These are phyloP conservation scores for Oenanthe javanica DNA, from an alignment of 140 eudicot species.

Conservation along the genomic window DNA sequence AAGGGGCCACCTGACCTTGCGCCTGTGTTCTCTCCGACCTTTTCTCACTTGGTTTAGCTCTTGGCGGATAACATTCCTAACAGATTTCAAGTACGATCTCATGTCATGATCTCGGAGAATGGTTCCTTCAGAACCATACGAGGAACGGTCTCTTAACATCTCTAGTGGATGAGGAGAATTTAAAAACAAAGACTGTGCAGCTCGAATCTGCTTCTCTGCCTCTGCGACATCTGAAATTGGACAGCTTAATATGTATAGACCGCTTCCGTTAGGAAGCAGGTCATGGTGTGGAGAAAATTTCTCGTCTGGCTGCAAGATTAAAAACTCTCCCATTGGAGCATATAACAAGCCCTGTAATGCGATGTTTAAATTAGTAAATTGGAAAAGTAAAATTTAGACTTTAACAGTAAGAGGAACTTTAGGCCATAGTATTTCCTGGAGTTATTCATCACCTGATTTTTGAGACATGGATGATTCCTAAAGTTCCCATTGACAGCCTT, in stretches of 20 bases:
- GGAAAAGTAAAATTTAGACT: background rate
- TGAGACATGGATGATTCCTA: slow-evolving; percentile 75
- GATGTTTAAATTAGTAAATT: background rate
- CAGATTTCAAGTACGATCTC: slow-evolving; percentile 55
- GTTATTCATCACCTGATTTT: slow-evolving; percentile 46
- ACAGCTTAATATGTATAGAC: slow-evolving; percentile 59
- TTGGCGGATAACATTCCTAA: slow-evolving; percentile 58
- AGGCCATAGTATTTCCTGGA: background rate
- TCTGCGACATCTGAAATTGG: slow-evolving; percentile 29
- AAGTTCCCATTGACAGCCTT: slow-evolving; percentile 82
- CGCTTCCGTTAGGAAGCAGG: slow-evolving; percentile 80
- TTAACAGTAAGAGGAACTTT: background rate
- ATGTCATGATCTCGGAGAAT: slow-evolving; percentile 78
- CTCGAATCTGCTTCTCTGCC: slow-evolving; percentile 55
- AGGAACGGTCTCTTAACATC: slow-evolving; percentile 66
- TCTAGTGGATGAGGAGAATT: slow-evolving; percentile 89
- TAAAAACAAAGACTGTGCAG: slow-evolving; percentile 54
- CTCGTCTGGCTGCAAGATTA: slow-evolving; percentile 81
- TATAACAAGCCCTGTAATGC: slow-evolving; percentile 51
- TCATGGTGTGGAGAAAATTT: slow-evolving; percentile 68
- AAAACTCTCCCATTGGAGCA: slow-evolving; percentile 81
- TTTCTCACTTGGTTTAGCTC: slow-evolving; percentile 55
- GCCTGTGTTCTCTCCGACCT: slow-evolving; percentile 42
- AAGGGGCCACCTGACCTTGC: slow-evolving; percentile 75
- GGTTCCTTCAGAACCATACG: slow-evolving; percentile 68